Evolutionary conservation across 805 yeast species (phyloP), one percentile per base, ranked within the genome.

Genomic region (Pichia manshurica): DNA sequence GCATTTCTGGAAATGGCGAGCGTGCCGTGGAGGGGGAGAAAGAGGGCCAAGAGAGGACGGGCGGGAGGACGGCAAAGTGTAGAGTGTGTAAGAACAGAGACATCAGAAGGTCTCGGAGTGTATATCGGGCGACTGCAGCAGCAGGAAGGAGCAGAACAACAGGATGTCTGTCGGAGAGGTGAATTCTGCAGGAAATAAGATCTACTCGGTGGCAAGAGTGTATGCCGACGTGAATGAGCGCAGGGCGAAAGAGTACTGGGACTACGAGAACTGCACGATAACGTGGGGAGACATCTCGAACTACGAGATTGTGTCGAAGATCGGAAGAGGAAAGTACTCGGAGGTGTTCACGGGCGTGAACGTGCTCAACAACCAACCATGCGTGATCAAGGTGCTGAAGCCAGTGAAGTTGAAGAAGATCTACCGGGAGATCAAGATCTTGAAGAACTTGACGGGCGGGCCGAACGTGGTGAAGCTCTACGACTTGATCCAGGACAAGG

Each of bases 341-440:
- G 97, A 90, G 68, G 97, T 90, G 42, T 90, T 90, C 60, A 79
- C 87, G 55, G 97, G 96, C 6, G 74, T 85, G 35, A 81, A 85
- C 56, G 70, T 83, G 17, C 62, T 73, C 37, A 75, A 76, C 48
- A 79, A 82, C 46, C 73, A 75, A 46, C 73, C 81, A 46, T 81
- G 90, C 57, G 96, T 90, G 44, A 86, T 90, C 60, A 90, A 90
- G 67, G 96, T 88, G 21, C 74, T 90, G 60, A 90, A 90, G 64
- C 97, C 97, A 2, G 96, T 90, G 29, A 89, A 89, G 68, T 73
- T 89, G 64, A 89, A 89, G 75, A 90, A 90, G 70, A 90, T 90
- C 56, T 86, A 87, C 67, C 75, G 97, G 57, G 97, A 90, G 65
- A 82, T 90, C 59, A 83, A 86, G 62, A 90, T 90, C 41, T 71